Evolutionary conservation across 495 filamentous ascomycete genomes (phyloP).

Genomic region (Daldinia grandis): DNA sequence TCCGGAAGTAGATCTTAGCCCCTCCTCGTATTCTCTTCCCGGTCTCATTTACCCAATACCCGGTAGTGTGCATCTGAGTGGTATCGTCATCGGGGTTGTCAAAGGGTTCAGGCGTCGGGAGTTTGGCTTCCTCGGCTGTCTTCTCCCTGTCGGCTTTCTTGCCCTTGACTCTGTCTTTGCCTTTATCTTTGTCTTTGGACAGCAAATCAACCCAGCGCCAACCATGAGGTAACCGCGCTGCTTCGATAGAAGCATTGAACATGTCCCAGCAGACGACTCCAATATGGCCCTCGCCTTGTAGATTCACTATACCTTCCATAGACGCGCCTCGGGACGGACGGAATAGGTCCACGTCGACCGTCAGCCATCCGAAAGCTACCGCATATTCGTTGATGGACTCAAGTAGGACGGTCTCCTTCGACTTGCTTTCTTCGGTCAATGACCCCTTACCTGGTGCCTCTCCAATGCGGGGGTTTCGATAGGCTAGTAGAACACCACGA

Average conservation of each 20-base stretch:
- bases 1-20: conserved; percentile 55
- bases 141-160: conserved; percentile 25
- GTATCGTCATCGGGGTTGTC: conserved; percentile 33
- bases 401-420: conserved; percentile 44
- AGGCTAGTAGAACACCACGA: conserved; percentile 56
- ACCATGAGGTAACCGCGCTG: conserved; percentile 53
- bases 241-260: conserved; percentile 61
- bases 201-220: conserved; percentile 57
- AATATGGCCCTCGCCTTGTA: conserved; percentile 59
- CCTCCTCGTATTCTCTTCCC: conserved; percentile 49
- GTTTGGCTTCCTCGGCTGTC: conserved; percentile 32
- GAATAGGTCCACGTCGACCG: conserved; percentile 56
- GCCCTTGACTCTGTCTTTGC: conserved; percentile 28
- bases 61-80: conserved; percentile 57
- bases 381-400: conserved; percentile 56
- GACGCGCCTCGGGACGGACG: conserved; percentile 55
- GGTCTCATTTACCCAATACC: conserved; percentile 56
- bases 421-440: conserved; percentile 50
- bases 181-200: conserved; percentile 37
- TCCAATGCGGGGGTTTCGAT: conserved; percentile 56
- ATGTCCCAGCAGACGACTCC: conserved; percentile 59
- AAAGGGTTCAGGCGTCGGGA: conserved; percentile 30
- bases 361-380: conserved; percentile 57
- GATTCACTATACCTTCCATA: conserved; percentile 58
- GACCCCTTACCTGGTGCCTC: conserved; percentile 52